phyloP scores from a whole-genome alignment of 75 land plant species.

The Adiantum capillusveneris region DNA sequence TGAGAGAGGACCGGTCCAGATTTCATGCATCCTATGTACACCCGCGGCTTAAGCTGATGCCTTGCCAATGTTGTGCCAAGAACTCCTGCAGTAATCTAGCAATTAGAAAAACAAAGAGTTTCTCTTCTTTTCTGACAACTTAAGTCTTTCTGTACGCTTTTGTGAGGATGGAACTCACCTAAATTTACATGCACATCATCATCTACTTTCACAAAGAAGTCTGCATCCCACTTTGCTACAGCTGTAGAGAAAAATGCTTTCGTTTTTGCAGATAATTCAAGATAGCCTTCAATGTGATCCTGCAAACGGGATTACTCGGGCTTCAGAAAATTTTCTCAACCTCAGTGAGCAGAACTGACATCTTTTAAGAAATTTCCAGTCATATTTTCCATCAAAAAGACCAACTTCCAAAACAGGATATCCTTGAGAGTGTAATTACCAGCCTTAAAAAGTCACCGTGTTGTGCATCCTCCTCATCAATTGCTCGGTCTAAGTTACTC shows the following conservation, averaged over 20 bases:
- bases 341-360: too few species aligned
- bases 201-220: slow-evolving; percentile 50
- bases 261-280: slow-evolving; percentile 71
- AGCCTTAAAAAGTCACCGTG: slow-evolving; percentile 69
- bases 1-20: slow-evolving; percentile 75
- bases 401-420: background rate
- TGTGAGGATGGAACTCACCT: slow-evolving; percentile 10
- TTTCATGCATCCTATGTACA: slow-evolving; percentile 84
- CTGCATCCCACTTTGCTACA: slow-evolving; percentile 70
- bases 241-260: slow-evolving; percentile 74
- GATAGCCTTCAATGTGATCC: slow-evolving; percentile 77
- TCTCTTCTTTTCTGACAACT: too few species aligned
- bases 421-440: slow-evolving; percentile 1
- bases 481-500: slow-evolving; percentile 63
- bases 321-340: too few species aligned
- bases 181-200: slow-evolving; percentile 13
- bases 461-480: slow-evolving; percentile 73
- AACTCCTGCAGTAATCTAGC: slow-evolving; percentile 32
- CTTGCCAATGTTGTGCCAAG: slow-evolving; percentile 39
- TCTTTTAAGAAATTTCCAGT: too few species aligned
- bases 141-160: background rate
- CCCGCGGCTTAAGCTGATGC: slow-evolving; percentile 41
- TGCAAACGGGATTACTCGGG: too few species aligned
- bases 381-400: background rate
- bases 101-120: too few species aligned